These are phyloP conservation scores for Carex kokanica DNA, from an alignment of 176 grass and related monocot species.

Conservation along the genomic window DNA sequence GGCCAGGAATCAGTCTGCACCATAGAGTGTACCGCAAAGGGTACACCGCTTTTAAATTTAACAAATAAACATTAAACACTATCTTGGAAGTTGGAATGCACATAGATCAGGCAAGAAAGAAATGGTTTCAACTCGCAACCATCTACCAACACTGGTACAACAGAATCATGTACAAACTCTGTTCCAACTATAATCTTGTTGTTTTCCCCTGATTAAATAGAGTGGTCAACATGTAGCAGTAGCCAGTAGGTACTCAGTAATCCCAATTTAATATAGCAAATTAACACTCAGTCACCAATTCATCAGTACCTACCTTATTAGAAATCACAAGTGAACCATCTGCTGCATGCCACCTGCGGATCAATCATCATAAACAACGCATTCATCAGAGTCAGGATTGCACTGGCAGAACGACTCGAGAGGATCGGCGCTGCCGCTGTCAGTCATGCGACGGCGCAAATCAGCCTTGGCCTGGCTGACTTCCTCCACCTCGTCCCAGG, in stretches of 20 bases:
- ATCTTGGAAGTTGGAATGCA: background rate
- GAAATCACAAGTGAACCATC: background rate
- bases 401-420: conserved; percentile 59
- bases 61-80: background rate
- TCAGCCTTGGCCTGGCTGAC: conserved; percentile 64
- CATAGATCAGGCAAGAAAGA: background rate
- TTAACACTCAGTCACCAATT: background rate
- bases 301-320: background rate
- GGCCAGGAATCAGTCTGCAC: background rate
- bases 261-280: background rate
- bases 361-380: conserved; percentile 52
- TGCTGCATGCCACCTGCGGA: background rate
- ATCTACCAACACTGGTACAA: background rate
- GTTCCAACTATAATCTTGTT: background rate
- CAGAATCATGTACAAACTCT: background rate
- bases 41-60: background rate
- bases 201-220: background rate
- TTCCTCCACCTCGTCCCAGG: conserved; percentile 89
- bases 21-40: background rate
- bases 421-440: conserved; percentile 42
- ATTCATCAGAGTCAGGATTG: conserved; percentile 52
- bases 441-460: conserved; percentile 44
- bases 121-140: background rate
- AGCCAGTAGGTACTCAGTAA: background rate
- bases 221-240: background rate